phyloP scores from a whole-genome alignment of 305 asterid genomes.

The Fraxinus velutina region DNA sequence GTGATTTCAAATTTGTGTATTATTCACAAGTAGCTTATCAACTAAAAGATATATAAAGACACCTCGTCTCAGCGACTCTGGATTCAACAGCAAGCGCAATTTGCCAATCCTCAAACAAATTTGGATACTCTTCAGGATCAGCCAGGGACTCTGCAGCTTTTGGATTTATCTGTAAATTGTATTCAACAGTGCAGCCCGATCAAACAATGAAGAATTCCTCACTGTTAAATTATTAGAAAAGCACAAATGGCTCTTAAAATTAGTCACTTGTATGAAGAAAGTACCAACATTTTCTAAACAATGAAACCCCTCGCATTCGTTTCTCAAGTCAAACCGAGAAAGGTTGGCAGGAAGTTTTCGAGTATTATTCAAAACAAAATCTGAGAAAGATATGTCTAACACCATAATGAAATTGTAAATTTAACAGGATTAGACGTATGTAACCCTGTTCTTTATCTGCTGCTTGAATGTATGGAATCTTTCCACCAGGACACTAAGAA shows the following conservation, averaged over 20 bases:
- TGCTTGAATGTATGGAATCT: neutral
- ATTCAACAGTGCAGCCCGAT: constrained; percentile 18
- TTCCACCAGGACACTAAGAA: neutral
- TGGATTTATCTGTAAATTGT: constrained; percentile 62
- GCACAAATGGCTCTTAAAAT: neutral
- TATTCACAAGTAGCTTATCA: neutral
- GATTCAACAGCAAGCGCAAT: constrained; percentile 79
- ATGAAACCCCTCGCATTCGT: neutral
- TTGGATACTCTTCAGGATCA: constrained; percentile 89
- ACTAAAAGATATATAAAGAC: neutral
- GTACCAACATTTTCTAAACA: neutral
- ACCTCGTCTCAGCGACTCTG: constrained; percentile 71
- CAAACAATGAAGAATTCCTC: constrained; percentile 15
- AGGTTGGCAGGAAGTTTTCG: neutral
- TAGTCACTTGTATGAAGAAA: neutral
- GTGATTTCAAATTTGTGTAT: neutral
- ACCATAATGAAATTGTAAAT: neutral
- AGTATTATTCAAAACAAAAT: neutral
- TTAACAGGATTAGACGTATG: neutral
- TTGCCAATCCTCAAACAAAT: constrained; percentile 94
- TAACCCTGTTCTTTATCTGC: neutral
- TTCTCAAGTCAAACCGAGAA: neutral
- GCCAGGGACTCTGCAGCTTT: constrained; percentile 98
- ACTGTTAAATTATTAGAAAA: neutral
- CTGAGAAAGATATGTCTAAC: neutral